Conservation (phyloP, 2,329 filamentous ascomycete species). For the Rosellinia necatrix region DNA sequence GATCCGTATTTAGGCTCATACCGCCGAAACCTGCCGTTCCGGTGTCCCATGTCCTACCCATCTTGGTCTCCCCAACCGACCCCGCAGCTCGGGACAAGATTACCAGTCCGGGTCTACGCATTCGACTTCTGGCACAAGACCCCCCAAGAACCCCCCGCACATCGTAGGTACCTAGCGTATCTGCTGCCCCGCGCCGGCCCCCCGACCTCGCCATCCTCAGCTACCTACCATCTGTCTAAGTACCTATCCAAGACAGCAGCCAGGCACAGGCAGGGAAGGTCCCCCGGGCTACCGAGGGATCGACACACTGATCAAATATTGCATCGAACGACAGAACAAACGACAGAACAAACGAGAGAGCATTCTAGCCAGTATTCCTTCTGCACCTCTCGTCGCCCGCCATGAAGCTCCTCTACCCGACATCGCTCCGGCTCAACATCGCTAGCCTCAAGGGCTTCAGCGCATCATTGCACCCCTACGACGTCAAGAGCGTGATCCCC, state of each 20-base stretch:
- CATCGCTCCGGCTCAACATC: conserved; percentile 62
- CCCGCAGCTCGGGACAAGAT: conserved; percentile 15
- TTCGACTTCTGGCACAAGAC: not conserved
- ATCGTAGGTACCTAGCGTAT: too few species aligned
- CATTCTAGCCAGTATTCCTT: too few species aligned
- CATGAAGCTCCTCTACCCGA: conserved; percentile 72
- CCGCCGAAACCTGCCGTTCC: conserved; percentile 14
- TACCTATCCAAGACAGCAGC: too few species aligned
- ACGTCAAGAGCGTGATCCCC: conserved; percentile 60
- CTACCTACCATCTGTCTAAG: too few species aligned
- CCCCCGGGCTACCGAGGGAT: too few species aligned
- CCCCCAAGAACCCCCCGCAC: conserved; percentile 2
- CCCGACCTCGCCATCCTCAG: conserved; percentile 3
- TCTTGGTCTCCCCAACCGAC: not conserved
- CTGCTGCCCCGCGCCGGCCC: conserved; percentile 17
- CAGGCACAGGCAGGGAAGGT: not conserved
- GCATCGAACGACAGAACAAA: too few species aligned
- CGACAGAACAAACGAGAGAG: too few species aligned
- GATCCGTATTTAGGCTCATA: conserved; percentile 10
- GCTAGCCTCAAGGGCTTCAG: conserved; percentile 62
- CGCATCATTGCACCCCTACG: conserved; percentile 62
- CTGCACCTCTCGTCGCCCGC: too few species aligned
- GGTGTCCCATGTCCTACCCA: too few species aligned
- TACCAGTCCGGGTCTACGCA: not conserved
- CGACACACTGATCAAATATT: too few species aligned